phyloP scores from a whole-genome alignment of 257 asterid genomes.

The Primulina eburnea region DNA sequence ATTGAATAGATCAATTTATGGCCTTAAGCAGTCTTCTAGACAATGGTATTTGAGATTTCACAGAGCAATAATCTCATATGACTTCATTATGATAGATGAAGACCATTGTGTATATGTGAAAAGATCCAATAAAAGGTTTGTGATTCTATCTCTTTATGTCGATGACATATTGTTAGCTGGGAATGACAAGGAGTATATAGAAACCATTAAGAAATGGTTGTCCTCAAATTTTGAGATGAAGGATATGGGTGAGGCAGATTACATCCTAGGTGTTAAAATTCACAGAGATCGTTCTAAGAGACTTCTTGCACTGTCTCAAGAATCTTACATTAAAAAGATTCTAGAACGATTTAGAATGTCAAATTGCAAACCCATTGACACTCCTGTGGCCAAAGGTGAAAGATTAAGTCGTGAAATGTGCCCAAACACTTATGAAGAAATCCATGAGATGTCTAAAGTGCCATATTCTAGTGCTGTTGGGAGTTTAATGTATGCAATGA shows the following conservation, averaged over 20 bases:
- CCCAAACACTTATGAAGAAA: too few species aligned
- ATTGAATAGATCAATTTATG: not conserved
- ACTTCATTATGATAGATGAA: not conserved
- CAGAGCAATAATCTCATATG: not conserved
- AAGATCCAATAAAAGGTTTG: not conserved
- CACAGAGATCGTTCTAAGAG: not conserved
- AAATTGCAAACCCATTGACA: not conserved
- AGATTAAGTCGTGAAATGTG: too few species aligned
- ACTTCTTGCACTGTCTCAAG: not conserved
- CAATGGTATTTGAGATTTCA: not conserved
- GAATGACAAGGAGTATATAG: too few species aligned
- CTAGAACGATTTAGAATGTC: not conserved
- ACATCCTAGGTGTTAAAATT: not conserved
- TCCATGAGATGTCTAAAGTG: too few species aligned
- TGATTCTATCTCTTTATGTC: not conserved
- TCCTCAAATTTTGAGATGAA: not conserved
- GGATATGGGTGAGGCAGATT: not conserved
- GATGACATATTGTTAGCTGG: not conserved
- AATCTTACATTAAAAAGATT: not conserved
- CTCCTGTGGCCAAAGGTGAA: too few species aligned
- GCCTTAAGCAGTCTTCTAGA: not conserved
- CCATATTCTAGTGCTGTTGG: too few species aligned
- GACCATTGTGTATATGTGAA: not conserved
- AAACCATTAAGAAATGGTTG: not conserved
- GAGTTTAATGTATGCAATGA: too few species aligned